Evolutionary conservation across 108 stramenopile genomes (phyloP).

Genomic region (Nannochloropsis granulata): DNA sequence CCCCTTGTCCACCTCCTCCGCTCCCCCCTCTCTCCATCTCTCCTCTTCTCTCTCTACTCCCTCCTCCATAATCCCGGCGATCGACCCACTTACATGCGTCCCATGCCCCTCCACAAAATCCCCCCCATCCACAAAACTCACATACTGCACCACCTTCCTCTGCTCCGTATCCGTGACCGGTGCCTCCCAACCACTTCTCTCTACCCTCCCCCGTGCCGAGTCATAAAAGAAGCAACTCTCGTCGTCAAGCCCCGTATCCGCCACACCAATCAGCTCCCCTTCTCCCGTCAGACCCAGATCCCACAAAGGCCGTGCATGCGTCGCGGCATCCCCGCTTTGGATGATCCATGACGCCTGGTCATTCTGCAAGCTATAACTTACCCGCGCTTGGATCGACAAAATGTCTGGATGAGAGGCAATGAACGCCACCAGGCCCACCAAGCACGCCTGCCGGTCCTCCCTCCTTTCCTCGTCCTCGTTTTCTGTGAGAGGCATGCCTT

Average conservation of each 20-base stretch:
- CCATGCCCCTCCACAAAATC: slow-evolving; percentile 31
- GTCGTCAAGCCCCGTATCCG: slow-evolving; percentile 23
- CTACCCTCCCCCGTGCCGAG: not conserved
- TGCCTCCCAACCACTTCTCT: not conserved
- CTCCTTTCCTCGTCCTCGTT: not conserved
- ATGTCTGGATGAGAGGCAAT: not conserved
- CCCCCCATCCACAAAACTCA: slow-evolving; percentile 19
- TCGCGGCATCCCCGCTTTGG: not conserved
- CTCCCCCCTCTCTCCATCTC: not conserved
- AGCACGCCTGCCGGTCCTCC: not conserved
- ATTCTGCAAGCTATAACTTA: not conserved
- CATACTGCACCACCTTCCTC: slow-evolving; percentile 40
- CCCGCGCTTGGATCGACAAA: not conserved
- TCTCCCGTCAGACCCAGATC: not conserved
- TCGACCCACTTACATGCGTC: slow-evolving; percentile 17
- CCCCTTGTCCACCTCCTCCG: not conserved
- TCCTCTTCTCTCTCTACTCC: not conserved
- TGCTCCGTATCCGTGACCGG: slow-evolving; percentile 4
- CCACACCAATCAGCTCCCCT: slow-evolving; percentile 4
- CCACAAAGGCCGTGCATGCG: not conserved
- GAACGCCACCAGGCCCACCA: not conserved
- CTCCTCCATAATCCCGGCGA: slow-evolving; percentile 4
- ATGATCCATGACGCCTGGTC: not conserved
- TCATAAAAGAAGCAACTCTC: slow-evolving; percentile 13
- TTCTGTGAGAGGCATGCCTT: not conserved